phyloP scores from a whole-genome alignment of 768 basidiomycete genomes.

The Rhodotorula graminis region DNA sequence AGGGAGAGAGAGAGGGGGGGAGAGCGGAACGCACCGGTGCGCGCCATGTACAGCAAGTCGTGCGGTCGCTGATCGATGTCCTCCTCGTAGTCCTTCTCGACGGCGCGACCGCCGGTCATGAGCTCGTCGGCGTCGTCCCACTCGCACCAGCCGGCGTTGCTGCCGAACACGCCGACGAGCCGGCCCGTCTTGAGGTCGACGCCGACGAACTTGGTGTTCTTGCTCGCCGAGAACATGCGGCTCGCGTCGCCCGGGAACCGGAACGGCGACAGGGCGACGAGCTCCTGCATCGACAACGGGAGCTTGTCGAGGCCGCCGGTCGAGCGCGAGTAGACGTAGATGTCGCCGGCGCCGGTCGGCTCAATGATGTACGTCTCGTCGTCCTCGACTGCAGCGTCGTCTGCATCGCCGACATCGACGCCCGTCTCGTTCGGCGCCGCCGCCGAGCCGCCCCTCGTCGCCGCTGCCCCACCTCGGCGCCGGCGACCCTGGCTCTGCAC shows the following conservation, averaged over 20 bases:
- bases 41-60: conserved; percentile 59
- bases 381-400: conserved; percentile 18
- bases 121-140: conserved; percentile 39
- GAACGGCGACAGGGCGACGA: conserved; percentile 81
- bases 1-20: background rate
- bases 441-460: conserved; percentile 39
- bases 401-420: conserved; percentile 38
- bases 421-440: conserved; percentile 37
- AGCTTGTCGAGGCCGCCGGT: conserved; percentile 63
- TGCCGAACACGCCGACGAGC: conserved; percentile 51
- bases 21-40: conserved; percentile 55
- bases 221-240: conserved; percentile 80
- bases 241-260: conserved; percentile 66
- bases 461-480: no score
- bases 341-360: conserved; percentile 78
- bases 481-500: conserved; percentile 26
- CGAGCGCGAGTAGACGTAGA: conserved; percentile 67
- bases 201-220: conserved; percentile 67
- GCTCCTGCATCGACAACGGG: conserved; percentile 83
- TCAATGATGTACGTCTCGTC: conserved; percentile 86
- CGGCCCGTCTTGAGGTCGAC: conserved; percentile 64
- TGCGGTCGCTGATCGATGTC: conserved; percentile 40
- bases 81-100: conserved; percentile 41
- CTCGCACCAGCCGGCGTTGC: conserved; percentile 42
- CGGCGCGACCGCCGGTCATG: background rate